Evolutionary conservation across 2,329 filamentous ascomycete species (phyloP).

Genomic region (Fusarium anguioides): DNA sequence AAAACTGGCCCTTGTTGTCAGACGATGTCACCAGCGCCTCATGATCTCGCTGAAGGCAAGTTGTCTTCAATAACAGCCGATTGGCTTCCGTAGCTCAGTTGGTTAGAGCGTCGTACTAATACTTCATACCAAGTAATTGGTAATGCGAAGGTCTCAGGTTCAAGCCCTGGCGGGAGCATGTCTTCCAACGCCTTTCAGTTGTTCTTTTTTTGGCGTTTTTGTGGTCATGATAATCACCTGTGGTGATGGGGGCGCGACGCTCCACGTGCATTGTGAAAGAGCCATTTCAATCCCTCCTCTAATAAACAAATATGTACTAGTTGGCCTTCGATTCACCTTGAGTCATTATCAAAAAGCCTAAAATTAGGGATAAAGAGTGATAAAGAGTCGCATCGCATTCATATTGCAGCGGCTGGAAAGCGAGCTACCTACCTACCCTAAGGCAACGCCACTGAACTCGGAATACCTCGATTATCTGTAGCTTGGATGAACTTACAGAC

Average conservation of each 20-base stretch:
- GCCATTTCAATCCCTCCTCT: not conserved
- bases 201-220: not conserved
- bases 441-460: not conserved
- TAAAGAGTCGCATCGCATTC: not conserved
- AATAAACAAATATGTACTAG: too few relatives aligned
- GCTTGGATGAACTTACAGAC: not conserved
- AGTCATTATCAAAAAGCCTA: too few relatives aligned
- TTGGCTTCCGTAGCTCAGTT: constrained; percentile 47
- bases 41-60: not conserved
- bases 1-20: not conserved
- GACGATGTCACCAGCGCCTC: not conserved
- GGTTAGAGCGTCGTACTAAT: constrained; percentile 48
- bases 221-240: not conserved
- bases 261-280: not conserved
- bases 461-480: not conserved
- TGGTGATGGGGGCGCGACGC: not conserved
- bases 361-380: too few relatives aligned
- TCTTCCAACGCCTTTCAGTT: constrained; percentile 31
- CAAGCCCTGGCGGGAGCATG: constrained; percentile 46
- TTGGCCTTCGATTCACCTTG: not conserved
- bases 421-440: not conserved
- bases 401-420: too few relatives aligned
- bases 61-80: constrained; percentile 8
- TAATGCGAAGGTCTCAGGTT: constrained; percentile 46
- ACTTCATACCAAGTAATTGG: constrained; percentile 36